Conservation (phyloP, 1,139 yeast genomes). For the Yamadazyma pseudoaaseri region DNA sequence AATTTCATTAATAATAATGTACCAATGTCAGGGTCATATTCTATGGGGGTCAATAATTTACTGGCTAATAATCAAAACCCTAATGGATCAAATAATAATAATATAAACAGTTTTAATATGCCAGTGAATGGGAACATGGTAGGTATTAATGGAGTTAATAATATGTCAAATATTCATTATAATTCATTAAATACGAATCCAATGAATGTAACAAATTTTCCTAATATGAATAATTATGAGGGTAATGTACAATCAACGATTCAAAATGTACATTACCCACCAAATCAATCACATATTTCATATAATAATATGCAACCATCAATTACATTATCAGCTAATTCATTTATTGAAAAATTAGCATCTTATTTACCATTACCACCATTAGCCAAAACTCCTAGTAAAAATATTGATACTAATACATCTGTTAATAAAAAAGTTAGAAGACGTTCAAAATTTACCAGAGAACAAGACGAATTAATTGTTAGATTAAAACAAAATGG, state of each 20-base stretch:
- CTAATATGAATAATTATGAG: background rate
- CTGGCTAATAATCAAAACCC: background rate
- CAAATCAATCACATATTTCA: background rate
- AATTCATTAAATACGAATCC: background rate
- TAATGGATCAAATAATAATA: background rate
- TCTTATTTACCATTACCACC: conserved; percentile 39
- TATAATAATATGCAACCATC: background rate
- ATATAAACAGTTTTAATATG: background rate
- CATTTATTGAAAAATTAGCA: conserved; percentile 9
- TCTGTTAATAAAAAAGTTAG: conserved; percentile 49
- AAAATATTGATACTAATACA: conserved; percentile 27
- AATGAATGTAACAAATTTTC: background rate
- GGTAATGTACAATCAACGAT: too few relatives aligned
- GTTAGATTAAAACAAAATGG: conserved; percentile 62
- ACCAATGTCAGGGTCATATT: background rate
- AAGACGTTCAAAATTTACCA: conserved; percentile 64
- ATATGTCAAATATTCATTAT: background rate
- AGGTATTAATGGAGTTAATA: background rate
- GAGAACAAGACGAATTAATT: conserved; percentile 67
- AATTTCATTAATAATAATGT: conserved; percentile 1
- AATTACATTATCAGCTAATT: conserved; percentile 1
- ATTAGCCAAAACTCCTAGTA: conserved; percentile 26
- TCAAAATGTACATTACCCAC: background rate
- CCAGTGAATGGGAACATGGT: background rate
- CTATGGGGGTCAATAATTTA: background rate